Evolutionary conservation across 2,329 filamentous ascomycete species (phyloP).

Genomic region (Thielaviopsis punctulata): DNA sequence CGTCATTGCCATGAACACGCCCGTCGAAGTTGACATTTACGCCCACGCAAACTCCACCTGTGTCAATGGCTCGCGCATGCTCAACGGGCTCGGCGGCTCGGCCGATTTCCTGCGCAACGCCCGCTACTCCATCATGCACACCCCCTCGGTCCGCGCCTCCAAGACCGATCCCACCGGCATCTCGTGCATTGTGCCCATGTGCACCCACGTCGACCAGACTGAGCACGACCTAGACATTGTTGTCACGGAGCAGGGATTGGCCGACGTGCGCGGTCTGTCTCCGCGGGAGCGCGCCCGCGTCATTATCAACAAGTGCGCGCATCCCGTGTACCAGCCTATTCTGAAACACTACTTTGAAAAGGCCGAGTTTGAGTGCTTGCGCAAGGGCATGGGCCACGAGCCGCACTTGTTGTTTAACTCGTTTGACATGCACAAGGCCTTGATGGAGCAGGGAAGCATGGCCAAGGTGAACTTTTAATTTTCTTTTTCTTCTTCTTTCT

Average conservation of each 20-base stretch:
- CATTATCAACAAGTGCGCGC: constrained; percentile 74
- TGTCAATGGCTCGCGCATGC: constrained; percentile 76
- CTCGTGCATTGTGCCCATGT: constrained; percentile 83
- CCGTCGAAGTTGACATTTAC: constrained; percentile 87
- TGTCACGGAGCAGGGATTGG: constrained; percentile 59
- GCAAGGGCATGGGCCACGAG: constrained; percentile 79
- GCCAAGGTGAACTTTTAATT: constrained; percentile 46
- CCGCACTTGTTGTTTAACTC: constrained; percentile 72
- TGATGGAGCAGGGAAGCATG: constrained; percentile 75
- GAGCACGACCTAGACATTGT: constrained; percentile 86
- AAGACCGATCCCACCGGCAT: constrained; percentile 73
- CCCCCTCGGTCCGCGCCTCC: constrained; percentile 59
- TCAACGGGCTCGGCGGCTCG: constrained; percentile 68
- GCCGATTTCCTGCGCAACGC: constrained; percentile 64
- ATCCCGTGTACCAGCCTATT: constrained; percentile 72
- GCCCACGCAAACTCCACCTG: constrained; percentile 83
- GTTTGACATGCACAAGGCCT: constrained; percentile 78
- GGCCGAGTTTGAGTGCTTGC: constrained; percentile 71
- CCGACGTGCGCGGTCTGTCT: constrained; percentile 66
- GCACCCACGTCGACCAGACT: constrained; percentile 81
- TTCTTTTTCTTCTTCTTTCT: no score
- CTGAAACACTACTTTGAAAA: constrained; percentile 68
- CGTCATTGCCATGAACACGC: constrained; percentile 89
- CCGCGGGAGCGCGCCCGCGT: constrained; percentile 66
- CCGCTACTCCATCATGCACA: constrained; percentile 91